These are phyloP conservation scores for Passiflora organensis DNA, from an alignment of 345 rosid genomes.

Conservation along the genomic window DNA sequence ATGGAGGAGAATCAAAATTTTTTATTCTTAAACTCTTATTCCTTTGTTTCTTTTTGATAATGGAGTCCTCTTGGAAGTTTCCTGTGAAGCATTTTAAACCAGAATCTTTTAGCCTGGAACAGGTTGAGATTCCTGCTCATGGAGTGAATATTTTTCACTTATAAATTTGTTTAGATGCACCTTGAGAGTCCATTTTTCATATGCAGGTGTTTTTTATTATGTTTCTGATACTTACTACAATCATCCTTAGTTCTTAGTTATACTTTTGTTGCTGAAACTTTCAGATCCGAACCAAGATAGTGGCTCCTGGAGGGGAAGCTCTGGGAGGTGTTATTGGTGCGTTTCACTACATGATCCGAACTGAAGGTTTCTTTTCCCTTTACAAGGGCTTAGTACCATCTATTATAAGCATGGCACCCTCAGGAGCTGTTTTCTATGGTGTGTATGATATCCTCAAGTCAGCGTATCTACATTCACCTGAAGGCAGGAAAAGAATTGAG, in stretches of 20 bases:
- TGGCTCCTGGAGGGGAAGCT: constrained; percentile 75
- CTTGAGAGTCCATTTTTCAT: neutral
- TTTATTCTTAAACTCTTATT: too few relatives aligned
- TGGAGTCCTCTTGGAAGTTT: too few relatives aligned
- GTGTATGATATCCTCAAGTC: constrained; percentile 64
- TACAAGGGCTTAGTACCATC: constrained; percentile 72
- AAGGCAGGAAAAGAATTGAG: constrained; percentile 56
- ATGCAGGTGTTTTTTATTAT: constrained; percentile 1
- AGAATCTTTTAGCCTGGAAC: too few relatives aligned
- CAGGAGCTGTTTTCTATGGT: constrained; percentile 71
- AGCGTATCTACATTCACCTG: constrained; percentile 55
- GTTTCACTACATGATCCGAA: constrained; percentile 50
- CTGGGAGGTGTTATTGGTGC: constrained; percentile 69
- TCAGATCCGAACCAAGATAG: constrained; percentile 65
- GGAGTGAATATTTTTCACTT: too few relatives aligned
- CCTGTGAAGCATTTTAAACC: too few relatives aligned
- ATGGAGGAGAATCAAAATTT: too few relatives aligned
- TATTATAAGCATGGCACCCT: constrained; percentile 67
- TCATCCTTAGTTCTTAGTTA: neutral
- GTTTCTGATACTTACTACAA: neutral
- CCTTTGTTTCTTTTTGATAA: too few relatives aligned
- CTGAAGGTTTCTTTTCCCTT: constrained; percentile 69
- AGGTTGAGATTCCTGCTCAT: too few relatives aligned
- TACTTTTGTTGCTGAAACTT: constrained; percentile 7
- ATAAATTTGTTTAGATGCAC: too few relatives aligned